A percentile compares a stretch with the other conserved stretches of the same genome.
Evolutionary conservation across 805 yeast genomes (phyloP).

Genomic region (Lachancea nothofagi): DNA sequence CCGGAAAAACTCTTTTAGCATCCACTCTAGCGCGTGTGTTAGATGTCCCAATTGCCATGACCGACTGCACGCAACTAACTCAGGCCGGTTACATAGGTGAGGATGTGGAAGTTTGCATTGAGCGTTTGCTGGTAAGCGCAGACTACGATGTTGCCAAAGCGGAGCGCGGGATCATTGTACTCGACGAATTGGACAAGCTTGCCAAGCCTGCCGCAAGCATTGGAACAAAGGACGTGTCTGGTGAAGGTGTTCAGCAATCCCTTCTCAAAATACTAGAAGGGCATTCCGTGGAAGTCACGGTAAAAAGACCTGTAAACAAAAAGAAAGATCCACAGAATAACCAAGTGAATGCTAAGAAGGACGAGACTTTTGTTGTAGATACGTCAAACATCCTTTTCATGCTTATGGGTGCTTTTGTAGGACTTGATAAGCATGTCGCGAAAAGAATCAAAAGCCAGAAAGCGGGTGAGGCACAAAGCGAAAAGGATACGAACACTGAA

Average conservation of each 20-base stretch:
- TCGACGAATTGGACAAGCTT: conserved; percentile 56
- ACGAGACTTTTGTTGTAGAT: conserved; percentile 44
- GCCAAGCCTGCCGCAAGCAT: conserved; percentile 43
- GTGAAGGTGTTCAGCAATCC: conserved; percentile 63
- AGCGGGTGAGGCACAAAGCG: conserved; percentile 14
- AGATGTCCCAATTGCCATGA: conserved; percentile 53
- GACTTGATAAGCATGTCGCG: conserved; percentile 45
- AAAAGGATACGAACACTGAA: conserved; percentile 9
- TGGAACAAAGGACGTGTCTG: conserved; percentile 54
- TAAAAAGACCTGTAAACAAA: conserved; percentile 38
- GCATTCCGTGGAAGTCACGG: conserved; percentile 43
- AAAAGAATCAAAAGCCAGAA: conserved; percentile 33
- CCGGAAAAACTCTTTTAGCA: conserved; percentile 56
- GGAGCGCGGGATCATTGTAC: conserved; percentile 53
- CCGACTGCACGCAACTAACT: conserved; percentile 57
- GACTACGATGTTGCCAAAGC: conserved; percentile 47
- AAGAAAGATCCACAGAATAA: conserved; percentile 28
- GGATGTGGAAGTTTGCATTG: conserved; percentile 54
- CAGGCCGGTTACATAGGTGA: conserved; percentile 66
- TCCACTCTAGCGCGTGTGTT: conserved; percentile 46
- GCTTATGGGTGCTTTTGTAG: conserved; percentile 59
- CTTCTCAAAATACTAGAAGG: conserved; percentile 54
- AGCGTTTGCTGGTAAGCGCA: conserved; percentile 45
- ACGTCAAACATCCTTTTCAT: conserved; percentile 53
- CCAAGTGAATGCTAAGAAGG: conserved; percentile 32